These are phyloP conservation scores for Claviceps sp. DNA, from an alignment of 2,329 filamentous ascomycete genomes.

Conservation along the genomic window DNA sequence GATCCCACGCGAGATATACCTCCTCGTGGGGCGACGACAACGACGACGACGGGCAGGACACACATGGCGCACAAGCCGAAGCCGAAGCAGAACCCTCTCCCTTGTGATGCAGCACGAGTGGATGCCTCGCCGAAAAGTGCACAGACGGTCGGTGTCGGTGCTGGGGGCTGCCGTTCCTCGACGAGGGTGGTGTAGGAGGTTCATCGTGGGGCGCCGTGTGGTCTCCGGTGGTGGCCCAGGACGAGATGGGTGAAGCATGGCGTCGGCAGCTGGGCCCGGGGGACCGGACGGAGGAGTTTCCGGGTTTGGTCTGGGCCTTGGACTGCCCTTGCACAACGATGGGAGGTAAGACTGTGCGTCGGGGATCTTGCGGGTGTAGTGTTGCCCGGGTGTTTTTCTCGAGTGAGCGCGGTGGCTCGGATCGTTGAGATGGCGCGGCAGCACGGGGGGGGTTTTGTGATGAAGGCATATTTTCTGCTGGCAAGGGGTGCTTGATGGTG, in stretches of 20 bases:
- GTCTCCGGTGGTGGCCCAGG: too few relatives aligned
- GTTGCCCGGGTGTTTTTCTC: neutral
- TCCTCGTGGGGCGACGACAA: neutral
- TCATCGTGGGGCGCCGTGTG: too few relatives aligned
- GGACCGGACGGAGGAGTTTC: neutral
- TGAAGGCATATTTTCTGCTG: too few relatives aligned
- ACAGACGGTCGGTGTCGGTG: slow-evolving; percentile 15
- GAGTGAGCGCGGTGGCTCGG: neutral
- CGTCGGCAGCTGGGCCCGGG: too few relatives aligned
- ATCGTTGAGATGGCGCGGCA: neutral
- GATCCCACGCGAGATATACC: neutral
- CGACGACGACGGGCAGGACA: neutral
- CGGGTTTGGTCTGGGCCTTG: slow-evolving; percentile 7
- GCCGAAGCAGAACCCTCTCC: neutral
- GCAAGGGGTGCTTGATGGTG: neutral
- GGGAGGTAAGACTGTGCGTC: neutral
- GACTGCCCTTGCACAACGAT: neutral
- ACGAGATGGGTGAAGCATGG: too few relatives aligned
- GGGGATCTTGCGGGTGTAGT: neutral
- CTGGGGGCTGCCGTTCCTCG: slow-evolving; percentile 5
- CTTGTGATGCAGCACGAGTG: slow-evolving; percentile 14
- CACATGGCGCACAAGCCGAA: neutral
- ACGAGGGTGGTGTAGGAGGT: slow-evolving; percentile 1
- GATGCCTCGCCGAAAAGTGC: slow-evolving; percentile 18
- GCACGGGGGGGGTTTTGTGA: too few relatives aligned